Evolutionary conservation across 1,139 yeast genomes (phyloP).

Genomic region (Scheffersomyces insectosa): DNA sequence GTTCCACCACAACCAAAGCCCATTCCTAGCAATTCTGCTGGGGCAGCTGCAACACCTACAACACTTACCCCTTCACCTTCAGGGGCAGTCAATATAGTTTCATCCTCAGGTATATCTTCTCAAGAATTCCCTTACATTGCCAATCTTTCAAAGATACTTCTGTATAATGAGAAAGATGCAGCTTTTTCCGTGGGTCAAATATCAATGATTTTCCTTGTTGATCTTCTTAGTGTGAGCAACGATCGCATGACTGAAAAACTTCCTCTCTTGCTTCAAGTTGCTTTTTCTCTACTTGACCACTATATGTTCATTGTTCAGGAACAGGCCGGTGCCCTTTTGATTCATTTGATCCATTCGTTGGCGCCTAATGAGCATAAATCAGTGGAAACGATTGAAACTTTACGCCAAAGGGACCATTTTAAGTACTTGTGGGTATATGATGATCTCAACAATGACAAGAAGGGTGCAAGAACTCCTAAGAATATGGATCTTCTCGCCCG

Average conservation of each 20-base stretch:
- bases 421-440: slow-evolving; percentile 78
- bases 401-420: slow-evolving; percentile 46
- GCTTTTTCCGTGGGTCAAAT: slow-evolving; percentile 87
- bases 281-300: slow-evolving; percentile 83
- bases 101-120: not conserved
- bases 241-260: slow-evolving; percentile 57
- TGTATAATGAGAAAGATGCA: slow-evolving; percentile 65
- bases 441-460: slow-evolving; percentile 73
- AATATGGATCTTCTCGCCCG: slow-evolving; percentile 81
- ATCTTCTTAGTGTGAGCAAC: slow-evolving; percentile 62
- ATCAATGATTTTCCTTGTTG: slow-evolving; percentile 82
- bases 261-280: slow-evolving; percentile 80
- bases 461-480: slow-evolving; percentile 84
- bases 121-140: slow-evolving; percentile 65
- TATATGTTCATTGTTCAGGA: slow-evolving; percentile 81
- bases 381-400: slow-evolving; percentile 51
- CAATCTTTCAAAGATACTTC: slow-evolving; percentile 58
- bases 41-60: not conserved
- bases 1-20: slow-evolving; percentile 60
- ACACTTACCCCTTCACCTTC: not conserved
- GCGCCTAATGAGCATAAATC: slow-evolving; percentile 57
- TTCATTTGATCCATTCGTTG: slow-evolving; percentile 69
- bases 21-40: not conserved
- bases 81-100: slow-evolving; percentile 3
- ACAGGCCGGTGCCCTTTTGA: slow-evolving; percentile 75